Evolutionary conservation across 2,329 filamentous ascomycete species (phyloP), one percentile per base, ranked within the genome.

Genomic region (Sclerotinia subarctica): DNA sequence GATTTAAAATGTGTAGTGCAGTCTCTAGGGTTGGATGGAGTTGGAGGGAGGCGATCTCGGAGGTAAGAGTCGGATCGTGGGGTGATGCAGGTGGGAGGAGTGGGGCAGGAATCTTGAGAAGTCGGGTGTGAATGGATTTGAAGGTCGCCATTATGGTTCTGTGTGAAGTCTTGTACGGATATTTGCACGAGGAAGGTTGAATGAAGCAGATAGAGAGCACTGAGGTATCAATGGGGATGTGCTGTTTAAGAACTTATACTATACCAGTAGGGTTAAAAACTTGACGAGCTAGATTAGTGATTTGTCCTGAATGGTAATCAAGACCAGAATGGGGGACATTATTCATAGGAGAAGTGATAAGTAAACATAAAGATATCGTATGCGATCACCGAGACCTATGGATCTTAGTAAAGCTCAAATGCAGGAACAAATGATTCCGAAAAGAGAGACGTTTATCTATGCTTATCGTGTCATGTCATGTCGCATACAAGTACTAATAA

Each of bases 11-110:
- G 73, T 85, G 84, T 5, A 85, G 78, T 0, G 81, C 76, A 13
- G 82, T 77, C 78, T 85, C 83, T 49, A 85, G 76, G 19, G 80
- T 79, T 10, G 83, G 82, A 70, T 85, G 82, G 1, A 82, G 72
- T 11, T 72, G 73, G 6, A 81, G 75, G 35, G 73, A 65, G n/a
- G 77, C 68, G 64, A 78, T 78, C 6, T 49, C 8, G 24, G 68
- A 60, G 19, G 75, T 74, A n/a, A 75, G 71, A 8, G 64, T 35
- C 26, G 71, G 58, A 42, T 64, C 69, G 56, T 68, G 67, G 15
- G 72, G 68, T 21, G 57, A 57, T 60, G 69, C n/a, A 72, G 72
- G 69, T 71, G 74, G 58, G 66, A 77, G 69, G 44, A 78, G 66
- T 56, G 77, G 72, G 47, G 76, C 52, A 44, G 66, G 58, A 57